Conservation (phyloP, 805 yeast genomes). For the Candida awuae region DNA sequence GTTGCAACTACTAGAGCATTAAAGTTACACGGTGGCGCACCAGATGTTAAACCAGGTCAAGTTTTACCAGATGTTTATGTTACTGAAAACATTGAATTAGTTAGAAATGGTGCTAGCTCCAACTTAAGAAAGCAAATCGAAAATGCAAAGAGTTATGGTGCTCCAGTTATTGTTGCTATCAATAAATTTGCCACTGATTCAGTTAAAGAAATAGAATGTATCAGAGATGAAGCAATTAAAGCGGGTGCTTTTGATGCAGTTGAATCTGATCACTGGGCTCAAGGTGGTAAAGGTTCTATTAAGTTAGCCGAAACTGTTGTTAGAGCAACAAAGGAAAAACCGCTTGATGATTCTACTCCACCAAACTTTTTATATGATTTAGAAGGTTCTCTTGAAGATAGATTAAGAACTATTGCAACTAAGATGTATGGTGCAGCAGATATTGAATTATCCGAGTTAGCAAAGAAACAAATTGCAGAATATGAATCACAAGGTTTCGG, state of each 20-base stretch:
- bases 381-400: slow-evolving; percentile 54
- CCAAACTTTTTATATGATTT: slow-evolving; percentile 51
- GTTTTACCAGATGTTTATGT: slow-evolving; percentile 67
- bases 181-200: slow-evolving; percentile 73
- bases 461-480: slow-evolving; percentile 57
- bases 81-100: slow-evolving; percentile 62
- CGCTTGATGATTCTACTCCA: slow-evolving; percentile 15
- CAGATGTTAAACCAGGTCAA: slow-evolving; percentile 81
- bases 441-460: slow-evolving; percentile 61
- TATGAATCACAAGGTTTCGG: slow-evolving; percentile 72
- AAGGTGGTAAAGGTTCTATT: slow-evolving; percentile 78
- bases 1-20: slow-evolving; percentile 82
- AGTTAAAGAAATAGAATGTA: slow-evolving; percentile 57
- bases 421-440: slow-evolving; percentile 74
- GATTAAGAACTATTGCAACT: slow-evolving; percentile 57
- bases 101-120: slow-evolving; percentile 54
- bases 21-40: slow-evolving; percentile 84
- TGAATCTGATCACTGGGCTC: slow-evolving; percentile 79
- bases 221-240: slow-evolving; percentile 56
- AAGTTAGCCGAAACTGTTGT: slow-evolving; percentile 66
- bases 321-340: slow-evolving; percentile 42
- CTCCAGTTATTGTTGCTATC: slow-evolving; percentile 77
- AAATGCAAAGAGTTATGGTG: slow-evolving; percentile 63
- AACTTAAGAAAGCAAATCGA: slow-evolving; percentile 71
- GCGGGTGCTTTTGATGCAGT: slow-evolving; percentile 80